Base-by-base conservation (phyloP, 306 rosid genomes). In the Quercus cerris region DNA sequence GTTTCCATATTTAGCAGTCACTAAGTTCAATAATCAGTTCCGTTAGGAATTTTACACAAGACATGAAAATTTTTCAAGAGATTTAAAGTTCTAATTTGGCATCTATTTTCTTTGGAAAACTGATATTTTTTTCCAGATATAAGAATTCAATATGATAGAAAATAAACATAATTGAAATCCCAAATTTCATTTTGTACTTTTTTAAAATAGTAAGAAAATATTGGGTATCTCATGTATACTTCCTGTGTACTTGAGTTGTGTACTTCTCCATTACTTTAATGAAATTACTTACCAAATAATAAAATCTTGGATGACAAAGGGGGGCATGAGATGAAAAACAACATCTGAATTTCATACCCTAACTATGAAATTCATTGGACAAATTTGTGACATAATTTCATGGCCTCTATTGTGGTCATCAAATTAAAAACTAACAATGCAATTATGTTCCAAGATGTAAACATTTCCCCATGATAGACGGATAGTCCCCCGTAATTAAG, bases 1-100 rank as follows among this genome's bases (percentile, higher is more conserved):
- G 14, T 41, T 81, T 61, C 30, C 71, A 19, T 44, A 25, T 70
- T 70, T 56, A 58, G 73, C 58, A 56, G n/a, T 52, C n/a, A 22
- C 25, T 31, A 73, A 58, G 72, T 74, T 82, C 81, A 74, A 75
- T 11, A 66, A 38, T 71, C 64, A 70, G n/a, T 56, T 56, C 51
- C 63, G 35, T 44, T 71, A 30, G 18, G 70, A 67, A 82, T 77
- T 77, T 28, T 67, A 67, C 52, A 67, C 72, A 35, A 9, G 72
- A 31, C 1, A 5, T 33, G 35, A 15, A 30, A 30, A 30, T 19
- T 31, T 67, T 49, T 8, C 20, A 18, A 22, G 23, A 67, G 72
- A 31, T 33, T 19, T 35, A 67, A 7, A 19, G 25, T 33, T 33
- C 71, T 33, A 23, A 19, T 67, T 7, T 4, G 15, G 51, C 51